Percentiles rank a stretch among this genome's conserved stretches.
phyloP scores from a whole-genome alignment of 176 grass and related monocot species.

The Aegilops sharonensis region DNA sequence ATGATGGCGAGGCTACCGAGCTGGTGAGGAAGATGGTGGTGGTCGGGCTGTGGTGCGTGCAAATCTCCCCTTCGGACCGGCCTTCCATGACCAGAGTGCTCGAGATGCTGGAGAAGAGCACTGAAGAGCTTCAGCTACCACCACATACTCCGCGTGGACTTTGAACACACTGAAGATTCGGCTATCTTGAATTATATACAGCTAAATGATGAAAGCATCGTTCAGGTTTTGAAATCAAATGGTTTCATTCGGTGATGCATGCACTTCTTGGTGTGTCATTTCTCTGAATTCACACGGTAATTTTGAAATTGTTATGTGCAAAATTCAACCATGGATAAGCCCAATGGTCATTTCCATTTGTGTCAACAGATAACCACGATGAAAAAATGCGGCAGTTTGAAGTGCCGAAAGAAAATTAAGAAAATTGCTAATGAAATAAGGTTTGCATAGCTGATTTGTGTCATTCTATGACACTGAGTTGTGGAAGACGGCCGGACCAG shows the following conservation, averaged over 20 bases:
- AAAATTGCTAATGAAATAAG: neutral
- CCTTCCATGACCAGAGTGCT: conserved; percentile 55
- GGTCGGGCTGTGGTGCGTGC: conserved; percentile 58
- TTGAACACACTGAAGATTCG: neutral
- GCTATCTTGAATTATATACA: neutral
- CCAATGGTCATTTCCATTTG: neutral
- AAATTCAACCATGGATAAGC: neutral
- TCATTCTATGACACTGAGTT: neutral
- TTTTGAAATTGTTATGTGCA: neutral
- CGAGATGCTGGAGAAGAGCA: conserved; percentile 49
- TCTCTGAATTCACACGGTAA: neutral
- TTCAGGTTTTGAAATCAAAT: neutral
- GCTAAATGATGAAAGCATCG: neutral
- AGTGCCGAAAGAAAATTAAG: neutral
- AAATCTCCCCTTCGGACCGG: conserved; percentile 25
- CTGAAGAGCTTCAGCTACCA: conserved; percentile 27
- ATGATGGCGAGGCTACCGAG: conserved; percentile 13
- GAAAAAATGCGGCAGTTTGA: neutral
- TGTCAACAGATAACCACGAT: neutral
- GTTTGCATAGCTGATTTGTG: neutral
- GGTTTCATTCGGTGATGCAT: neutral
- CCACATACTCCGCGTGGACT: neutral
- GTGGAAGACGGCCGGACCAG: neutral
- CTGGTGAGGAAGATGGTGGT: conserved; percentile 40
- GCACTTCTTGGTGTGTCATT: neutral